phyloP scores from a whole-genome alignment of 2,329 filamentous ascomycete genomes.

The Verticillium albo-atrum region DNA sequence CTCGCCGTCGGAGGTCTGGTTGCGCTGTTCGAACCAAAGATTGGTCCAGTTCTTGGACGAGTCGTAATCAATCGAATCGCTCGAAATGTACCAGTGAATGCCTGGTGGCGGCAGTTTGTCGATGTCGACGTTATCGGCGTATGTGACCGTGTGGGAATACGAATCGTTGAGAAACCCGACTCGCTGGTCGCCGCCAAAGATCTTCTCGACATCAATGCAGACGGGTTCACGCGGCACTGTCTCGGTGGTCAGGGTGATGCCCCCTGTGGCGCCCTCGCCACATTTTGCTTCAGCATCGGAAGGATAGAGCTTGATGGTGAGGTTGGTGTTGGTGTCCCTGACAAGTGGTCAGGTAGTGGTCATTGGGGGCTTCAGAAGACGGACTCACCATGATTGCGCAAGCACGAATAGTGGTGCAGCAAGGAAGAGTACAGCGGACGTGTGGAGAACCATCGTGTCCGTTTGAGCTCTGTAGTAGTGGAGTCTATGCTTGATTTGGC shows the following conservation, averaged over 20 bases:
- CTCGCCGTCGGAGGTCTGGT: background rate
- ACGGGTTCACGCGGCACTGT: background rate
- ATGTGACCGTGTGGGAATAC: background rate
- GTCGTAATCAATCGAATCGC: conserved; percentile 7
- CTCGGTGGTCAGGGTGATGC: background rate
- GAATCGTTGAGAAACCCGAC: background rate
- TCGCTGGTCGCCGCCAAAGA: background rate
- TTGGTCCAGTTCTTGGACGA: conserved; percentile 11
- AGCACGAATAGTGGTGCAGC: background rate
- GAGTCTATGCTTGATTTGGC: too few species aligned
- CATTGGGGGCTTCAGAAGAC: background rate
- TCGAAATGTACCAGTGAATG: conserved; percentile 9
- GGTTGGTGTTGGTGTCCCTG: background rate
- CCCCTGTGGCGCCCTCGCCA: background rate
- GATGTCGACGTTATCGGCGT: background rate
- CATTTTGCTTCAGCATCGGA: background rate
- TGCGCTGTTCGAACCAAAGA: conserved; percentile 10
- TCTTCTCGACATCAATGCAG: background rate
- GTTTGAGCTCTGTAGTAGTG: background rate
- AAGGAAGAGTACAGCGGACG: background rate
- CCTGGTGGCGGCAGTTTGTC: conserved; percentile 2
- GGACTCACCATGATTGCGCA: background rate
- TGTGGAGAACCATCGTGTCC: background rate
- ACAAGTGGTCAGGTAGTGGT: background rate
- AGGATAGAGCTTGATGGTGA: conserved; percentile 1